Evolutionary conservation across 331 rosid genomes (phyloP), one percentile per base, ranked within the genome.

Genomic region (Erythrophleum ivorense): DNA sequence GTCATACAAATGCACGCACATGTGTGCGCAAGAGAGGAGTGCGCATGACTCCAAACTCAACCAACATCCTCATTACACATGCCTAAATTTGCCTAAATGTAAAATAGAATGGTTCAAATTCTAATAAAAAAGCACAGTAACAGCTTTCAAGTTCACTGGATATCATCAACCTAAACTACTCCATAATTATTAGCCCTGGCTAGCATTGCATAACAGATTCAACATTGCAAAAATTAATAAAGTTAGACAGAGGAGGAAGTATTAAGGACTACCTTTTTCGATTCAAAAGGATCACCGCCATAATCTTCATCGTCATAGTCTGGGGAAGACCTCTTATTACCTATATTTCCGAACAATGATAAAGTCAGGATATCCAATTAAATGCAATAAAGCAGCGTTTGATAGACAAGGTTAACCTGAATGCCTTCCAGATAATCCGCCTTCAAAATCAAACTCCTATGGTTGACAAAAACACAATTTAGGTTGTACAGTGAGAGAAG

Each of bases 381-480:
- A 66, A 62, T 18, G 18, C 5, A 10, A 54, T 36, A 36, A 64
- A 6, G 67, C 81, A 62, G 60, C 3, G n/a, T 70, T 70, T 14
- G 43, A 36, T 1, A 45, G 55, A 38, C 65, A 82, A 70, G 64
- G 2, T 2, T 29, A 73, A 91, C 98, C 97, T 50, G 97, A 83
- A 19, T 87, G 90, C 87, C 90, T 86, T 82, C 90, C 98, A 6
- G 89, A 50, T 77, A 88, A 87, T 49, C 86, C 97, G 48, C 95
- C 97, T 53, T 96, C 98, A 72, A 94, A 94, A 86, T 91, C 98
- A 75, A 92, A 96, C 41, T 94, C 98, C 98, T 94, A 66, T 0
- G 59, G 18, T 69, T 19, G 40, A 71, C 33, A 73, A 41, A 83
- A 85, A 15, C 64, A 62, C 76, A 58, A 62, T 52, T 48, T 29